Percentiles rank a stretch among this genome's conserved stretches.
Evolutionary conservation across 2,329 filamentous ascomycete species (phyloP).

Genomic region (Ascosphaera apis): DNA sequence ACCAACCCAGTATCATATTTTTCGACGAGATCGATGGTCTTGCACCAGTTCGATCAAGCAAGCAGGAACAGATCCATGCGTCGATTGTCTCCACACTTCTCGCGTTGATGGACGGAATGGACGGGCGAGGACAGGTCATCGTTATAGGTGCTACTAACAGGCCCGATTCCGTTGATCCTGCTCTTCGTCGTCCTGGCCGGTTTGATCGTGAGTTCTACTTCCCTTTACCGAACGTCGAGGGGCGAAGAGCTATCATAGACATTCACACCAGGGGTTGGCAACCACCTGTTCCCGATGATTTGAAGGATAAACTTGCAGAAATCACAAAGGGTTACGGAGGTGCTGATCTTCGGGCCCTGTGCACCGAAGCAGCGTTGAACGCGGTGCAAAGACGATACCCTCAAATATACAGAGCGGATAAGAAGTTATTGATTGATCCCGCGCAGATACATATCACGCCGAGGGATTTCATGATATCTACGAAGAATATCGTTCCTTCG

Average conservation of each 20-base stretch:
- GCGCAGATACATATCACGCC: conserved; percentile 65
- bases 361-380: conserved; percentile 88
- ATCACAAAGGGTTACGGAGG: conserved; percentile 92
- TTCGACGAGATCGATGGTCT: conserved; percentile 91
- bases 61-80: conserved; percentile 95
- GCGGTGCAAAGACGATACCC: conserved; percentile 88
- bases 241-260: conserved; percentile 65
- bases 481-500: conserved; percentile 90
- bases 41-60: conserved; percentile 86
- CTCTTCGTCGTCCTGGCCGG: conserved; percentile 85
- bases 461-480: conserved; percentile 90
- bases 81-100: conserved; percentile 92
- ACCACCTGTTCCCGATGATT: conserved; percentile 43
- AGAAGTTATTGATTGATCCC: conserved; percentile 76
- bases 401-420: conserved; percentile 77
- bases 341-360: conserved; percentile 79
- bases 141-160: conserved; percentile 98
- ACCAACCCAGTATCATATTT: conserved; percentile 96
- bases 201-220: conserved; percentile 99
- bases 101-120: conserved; percentile 93
- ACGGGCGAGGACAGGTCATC: conserved; percentile 91
- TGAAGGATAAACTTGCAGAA: conserved; percentile 62
- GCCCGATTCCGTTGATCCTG: conserved; percentile 95
- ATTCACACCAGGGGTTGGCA: conserved; percentile 95
- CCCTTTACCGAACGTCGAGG: conserved; percentile 61